Conservation (phyloP, 768 basidiomycete genomes). For the Strobilomyces confusus region DNA sequence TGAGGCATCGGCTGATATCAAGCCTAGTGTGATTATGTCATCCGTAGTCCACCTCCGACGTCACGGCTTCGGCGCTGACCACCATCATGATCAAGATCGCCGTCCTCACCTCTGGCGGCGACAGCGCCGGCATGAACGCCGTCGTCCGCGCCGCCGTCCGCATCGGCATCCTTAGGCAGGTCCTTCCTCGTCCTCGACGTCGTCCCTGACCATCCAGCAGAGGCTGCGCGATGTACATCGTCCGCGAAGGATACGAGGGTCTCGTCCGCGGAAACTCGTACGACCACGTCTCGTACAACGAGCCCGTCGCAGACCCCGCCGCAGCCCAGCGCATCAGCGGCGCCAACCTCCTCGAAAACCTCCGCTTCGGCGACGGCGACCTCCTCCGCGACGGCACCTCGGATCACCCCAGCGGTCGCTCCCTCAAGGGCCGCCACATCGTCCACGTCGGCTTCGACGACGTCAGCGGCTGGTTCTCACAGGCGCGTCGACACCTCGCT, state of each 20-base stretch:
- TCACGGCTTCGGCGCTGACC: background rate
- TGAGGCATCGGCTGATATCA: too few relatives aligned
- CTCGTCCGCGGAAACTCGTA: slow-evolving; percentile 82
- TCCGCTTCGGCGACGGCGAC: slow-evolving; percentile 79
- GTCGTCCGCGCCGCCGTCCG: slow-evolving; percentile 93
- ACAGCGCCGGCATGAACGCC: slow-evolving; percentile 97
- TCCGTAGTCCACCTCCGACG: too few relatives aligned
- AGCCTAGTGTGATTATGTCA: too few relatives aligned
- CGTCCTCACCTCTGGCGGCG: slow-evolving; percentile 92
- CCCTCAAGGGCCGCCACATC: slow-evolving; percentile 88
- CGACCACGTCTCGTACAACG: slow-evolving; percentile 22
- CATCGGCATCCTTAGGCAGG: slow-evolving; percentile 84
- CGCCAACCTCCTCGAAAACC: slow-evolving; percentile 55
- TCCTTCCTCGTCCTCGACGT: background rate
- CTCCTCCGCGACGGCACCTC: slow-evolving; percentile 78
- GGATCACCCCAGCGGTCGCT: slow-evolving; percentile 60
- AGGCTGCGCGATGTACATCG: slow-evolving; percentile 93
- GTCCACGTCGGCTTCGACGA: slow-evolving; percentile 98
- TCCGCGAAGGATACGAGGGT: slow-evolving; percentile 98
- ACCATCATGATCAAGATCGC: slow-evolving; percentile 72
- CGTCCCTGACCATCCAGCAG: slow-evolving; percentile 31
- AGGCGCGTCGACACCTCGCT: slow-evolving; percentile 45
- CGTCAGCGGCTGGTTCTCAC: slow-evolving; percentile 89
- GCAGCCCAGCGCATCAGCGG: slow-evolving; percentile 22
- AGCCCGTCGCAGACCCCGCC: slow-evolving; percentile 29